Percentiles rank a stretch among this genome's conserved stretches.
These are phyloP conservation scores for Cutaneotrichosporon cutaneum DNA, from an alignment of 1,284 basidiomycete genomes.

Conservation along the genomic window DNA sequence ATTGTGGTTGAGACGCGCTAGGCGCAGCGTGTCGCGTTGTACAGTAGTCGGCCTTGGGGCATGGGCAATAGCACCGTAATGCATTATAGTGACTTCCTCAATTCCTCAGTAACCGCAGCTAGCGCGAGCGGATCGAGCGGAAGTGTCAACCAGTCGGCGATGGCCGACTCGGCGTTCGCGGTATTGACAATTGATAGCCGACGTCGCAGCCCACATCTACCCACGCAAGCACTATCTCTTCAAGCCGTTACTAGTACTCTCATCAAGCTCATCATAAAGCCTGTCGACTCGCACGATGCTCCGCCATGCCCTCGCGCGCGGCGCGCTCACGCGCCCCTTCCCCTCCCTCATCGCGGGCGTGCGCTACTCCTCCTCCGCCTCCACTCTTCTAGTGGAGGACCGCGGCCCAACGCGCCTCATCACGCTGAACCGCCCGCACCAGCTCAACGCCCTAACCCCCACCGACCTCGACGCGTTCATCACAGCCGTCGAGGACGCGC, in stretches of 20 bases:
- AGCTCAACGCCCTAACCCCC: constrained; percentile 20
- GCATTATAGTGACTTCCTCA: background rate
- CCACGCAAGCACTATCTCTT: background rate
- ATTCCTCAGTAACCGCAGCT: too few relatives aligned
- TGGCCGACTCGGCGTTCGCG: background rate
- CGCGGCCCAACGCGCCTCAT: constrained; percentile 18
- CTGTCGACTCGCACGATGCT: too few relatives aligned
- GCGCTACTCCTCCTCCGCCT: background rate
- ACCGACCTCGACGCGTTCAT: constrained; percentile 18
- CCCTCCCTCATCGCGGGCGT: background rate
- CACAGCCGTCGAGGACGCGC: constrained; percentile 15
- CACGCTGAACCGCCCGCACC: constrained; percentile 17
- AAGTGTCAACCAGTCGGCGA: background rate
- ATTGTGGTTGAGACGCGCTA: background rate
- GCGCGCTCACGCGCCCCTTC: background rate
- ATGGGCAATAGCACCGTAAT: background rate
- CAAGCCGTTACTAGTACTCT: too few relatives aligned
- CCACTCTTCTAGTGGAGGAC: constrained; percentile 15
- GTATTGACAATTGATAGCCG: background rate
- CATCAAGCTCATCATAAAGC: too few relatives aligned
- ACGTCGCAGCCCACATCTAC: background rate
- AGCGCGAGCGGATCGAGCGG: background rate
- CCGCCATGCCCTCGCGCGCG: background rate
- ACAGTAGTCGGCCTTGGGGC: background rate
- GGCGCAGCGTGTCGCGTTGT: background rate